A percentile compares a stretch with the other conserved stretches of the same genome.
phyloP scores from a whole-genome alignment of 441 rosid species.

The Erodium trifolium region DNA sequence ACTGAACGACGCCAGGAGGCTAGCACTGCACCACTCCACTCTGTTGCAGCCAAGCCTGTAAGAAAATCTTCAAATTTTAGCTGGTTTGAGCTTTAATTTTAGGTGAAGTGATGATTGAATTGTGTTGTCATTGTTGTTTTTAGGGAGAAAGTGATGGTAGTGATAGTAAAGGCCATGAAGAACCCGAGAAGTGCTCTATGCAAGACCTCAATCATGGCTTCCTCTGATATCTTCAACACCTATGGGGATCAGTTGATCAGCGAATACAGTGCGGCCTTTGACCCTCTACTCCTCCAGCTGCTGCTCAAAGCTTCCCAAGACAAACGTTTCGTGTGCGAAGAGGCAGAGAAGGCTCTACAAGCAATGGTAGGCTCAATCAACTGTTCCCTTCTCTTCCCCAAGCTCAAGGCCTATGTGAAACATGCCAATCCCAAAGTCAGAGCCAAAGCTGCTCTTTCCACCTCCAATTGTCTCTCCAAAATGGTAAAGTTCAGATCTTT shows the following conservation, averaged over 20 bases:
- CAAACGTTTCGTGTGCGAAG: constrained; percentile 86
- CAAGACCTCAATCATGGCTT: constrained; percentile 86
- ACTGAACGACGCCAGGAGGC: constrained; percentile 51
- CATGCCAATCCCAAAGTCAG: constrained; percentile 65
- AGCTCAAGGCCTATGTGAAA: constrained; percentile 41
- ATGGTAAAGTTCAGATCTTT: constrained; percentile 28
- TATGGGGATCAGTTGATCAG: constrained; percentile 57
- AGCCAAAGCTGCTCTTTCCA: constrained; percentile 69
- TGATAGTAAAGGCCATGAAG: constrained; percentile 75
- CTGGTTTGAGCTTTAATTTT: too few relatives aligned
- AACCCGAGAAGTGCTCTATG: constrained; percentile 90
- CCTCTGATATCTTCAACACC: constrained; percentile 63
- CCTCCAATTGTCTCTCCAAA: constrained; percentile 50
- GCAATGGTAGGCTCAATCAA: constrained; percentile 51
- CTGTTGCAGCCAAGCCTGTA: constrained; percentile 63
- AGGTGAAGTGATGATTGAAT: background rate
- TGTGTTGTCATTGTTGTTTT: background rate
- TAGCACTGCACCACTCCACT: constrained; percentile 53
- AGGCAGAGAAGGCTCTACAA: constrained; percentile 61
- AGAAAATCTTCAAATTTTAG: background rate
- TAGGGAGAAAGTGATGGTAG: constrained; percentile 61
- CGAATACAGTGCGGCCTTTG: constrained; percentile 22
- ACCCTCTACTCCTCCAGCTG: constrained; percentile 50
- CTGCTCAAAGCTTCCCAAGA: constrained; percentile 92
- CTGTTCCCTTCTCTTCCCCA: constrained; percentile 50